Conservation (phyloP, 345 rosid genomes). For the Limnanthes douglasii region DNA sequence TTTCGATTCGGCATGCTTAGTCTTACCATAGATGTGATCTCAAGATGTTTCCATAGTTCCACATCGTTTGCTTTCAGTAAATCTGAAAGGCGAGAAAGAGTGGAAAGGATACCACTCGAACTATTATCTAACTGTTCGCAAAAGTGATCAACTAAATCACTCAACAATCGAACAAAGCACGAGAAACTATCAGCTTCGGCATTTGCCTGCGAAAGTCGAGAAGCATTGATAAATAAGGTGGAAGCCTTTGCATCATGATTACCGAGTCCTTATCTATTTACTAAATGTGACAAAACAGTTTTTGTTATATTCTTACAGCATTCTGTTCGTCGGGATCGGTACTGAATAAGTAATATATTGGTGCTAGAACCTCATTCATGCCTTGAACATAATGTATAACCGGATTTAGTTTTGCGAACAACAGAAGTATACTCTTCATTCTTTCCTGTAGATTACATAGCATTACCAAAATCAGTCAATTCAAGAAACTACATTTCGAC, state of each 20-base stretch:
- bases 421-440: slow-evolving; percentile 53
- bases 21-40: slow-evolving; percentile 32
- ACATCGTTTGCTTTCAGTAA: slow-evolving; percentile 43
- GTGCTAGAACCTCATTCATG: slow-evolving; percentile 76
- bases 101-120: slow-evolving; percentile 47
- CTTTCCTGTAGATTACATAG: slow-evolving; percentile 25
- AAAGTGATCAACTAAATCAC: slow-evolving; percentile 65
- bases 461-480: slow-evolving; percentile 1
- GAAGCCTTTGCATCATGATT: too few relatives aligned
- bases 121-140: slow-evolving; percentile 62
- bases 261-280: too few relatives aligned
- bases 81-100: slow-evolving; percentile 44
- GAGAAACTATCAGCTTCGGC: slow-evolving; percentile 58
- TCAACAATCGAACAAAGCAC: slow-evolving; percentile 41
- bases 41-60: slow-evolving; percentile 62
- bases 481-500: too few relatives aligned
- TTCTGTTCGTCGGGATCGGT: slow-evolving; percentile 35
- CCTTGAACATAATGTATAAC: slow-evolving; percentile 70
- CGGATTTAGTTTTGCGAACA: slow-evolving; percentile 63
- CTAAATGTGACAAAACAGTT: not conserved
- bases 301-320: slow-evolving; percentile 33
- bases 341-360: slow-evolving; percentile 45
- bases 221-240: too few relatives aligned
- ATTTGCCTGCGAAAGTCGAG: slow-evolving; percentile 23
- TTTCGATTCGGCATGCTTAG: too few relatives aligned